These are phyloP conservation scores for Albophoma yamanashiensis DNA, from an alignment of 2,329 filamentous ascomycete species.

Conservation along the genomic window DNA sequence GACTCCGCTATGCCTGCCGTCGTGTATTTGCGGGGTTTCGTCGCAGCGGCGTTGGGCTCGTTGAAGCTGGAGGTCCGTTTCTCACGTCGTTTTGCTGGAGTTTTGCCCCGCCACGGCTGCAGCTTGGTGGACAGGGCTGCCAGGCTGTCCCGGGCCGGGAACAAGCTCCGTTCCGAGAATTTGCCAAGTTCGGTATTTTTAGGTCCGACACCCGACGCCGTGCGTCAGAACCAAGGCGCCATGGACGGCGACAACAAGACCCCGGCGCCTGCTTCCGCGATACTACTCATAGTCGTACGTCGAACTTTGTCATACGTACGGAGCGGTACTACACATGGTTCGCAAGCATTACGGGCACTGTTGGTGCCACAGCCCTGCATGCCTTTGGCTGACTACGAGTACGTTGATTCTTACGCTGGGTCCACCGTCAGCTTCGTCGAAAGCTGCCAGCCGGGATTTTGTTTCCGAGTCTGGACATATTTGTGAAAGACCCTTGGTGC, in stretches of 20 bases:
- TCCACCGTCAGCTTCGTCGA: background rate
- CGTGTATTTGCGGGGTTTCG: background rate
- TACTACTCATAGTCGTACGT: background rate
- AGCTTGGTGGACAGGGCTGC: background rate
- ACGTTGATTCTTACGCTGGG: background rate
- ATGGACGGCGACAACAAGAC: too few species aligned
- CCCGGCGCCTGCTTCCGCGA: background rate
- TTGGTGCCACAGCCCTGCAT: background rate
- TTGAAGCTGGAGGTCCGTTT: background rate
- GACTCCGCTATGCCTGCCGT: background rate
- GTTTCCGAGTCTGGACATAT: background rate
- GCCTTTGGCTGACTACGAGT: background rate
- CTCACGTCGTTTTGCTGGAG: background rate
- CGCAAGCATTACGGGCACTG: background rate
- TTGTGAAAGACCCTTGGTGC: background rate
- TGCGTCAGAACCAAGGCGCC: background rate
- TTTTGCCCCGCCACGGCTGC: background rate
- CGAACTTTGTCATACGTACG: background rate
- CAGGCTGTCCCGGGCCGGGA: background rate
- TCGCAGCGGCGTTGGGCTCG: background rate
- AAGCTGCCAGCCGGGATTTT: background rate
- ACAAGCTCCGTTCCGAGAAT: background rate
- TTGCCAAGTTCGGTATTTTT: background rate
- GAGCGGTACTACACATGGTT: too few species aligned
- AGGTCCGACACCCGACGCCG: background rate